Percentiles rank a stretch among this genome's conserved stretches.
Conservation (phyloP, 257 asterid genomes). For the Plantago major region DNA sequence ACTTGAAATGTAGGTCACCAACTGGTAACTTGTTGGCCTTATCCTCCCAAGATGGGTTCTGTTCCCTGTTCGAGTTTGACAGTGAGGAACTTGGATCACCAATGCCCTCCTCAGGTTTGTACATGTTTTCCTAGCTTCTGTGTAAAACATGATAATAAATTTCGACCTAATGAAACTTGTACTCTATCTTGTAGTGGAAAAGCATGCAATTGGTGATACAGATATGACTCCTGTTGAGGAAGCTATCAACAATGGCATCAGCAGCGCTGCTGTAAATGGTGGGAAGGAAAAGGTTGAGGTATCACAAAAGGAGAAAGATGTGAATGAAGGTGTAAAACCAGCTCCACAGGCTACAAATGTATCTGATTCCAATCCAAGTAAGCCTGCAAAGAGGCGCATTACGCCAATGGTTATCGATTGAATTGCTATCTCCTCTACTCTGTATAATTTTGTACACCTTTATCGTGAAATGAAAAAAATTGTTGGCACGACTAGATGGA, state of each 20-base stretch:
- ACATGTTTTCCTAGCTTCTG: slow-evolving; percentile 4
- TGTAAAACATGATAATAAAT: slow-evolving; percentile 8
- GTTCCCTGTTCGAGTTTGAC: slow-evolving; percentile 93
- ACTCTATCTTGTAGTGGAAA: slow-evolving; percentile 32
- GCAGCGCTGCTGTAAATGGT: slow-evolving; percentile 24
- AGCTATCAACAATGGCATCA: slow-evolving; percentile 8
- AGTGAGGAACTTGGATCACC: slow-evolving; percentile 72
- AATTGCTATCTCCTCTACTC: slow-evolving; percentile 9
- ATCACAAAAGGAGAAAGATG: slow-evolving; percentile 27
- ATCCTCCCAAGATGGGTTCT: slow-evolving; percentile 96
- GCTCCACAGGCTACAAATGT: slow-evolving; percentile 28
- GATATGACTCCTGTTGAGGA: slow-evolving; percentile 19
- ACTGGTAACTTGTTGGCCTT: slow-evolving; percentile 64
- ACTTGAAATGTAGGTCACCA: slow-evolving; percentile 52
- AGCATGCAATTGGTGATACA: slow-evolving; percentile 25
- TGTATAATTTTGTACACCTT: not conserved
- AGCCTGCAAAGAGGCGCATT: slow-evolving; percentile 67
- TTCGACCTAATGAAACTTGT: slow-evolving; percentile 6
- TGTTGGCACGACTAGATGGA: too few relatives aligned
- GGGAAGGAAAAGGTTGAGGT: slow-evolving; percentile 26
- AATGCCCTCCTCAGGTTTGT: slow-evolving; percentile 48
- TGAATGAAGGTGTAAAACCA: slow-evolving; percentile 26
- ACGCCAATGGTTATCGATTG: slow-evolving; percentile 76
- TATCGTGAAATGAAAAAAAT: not conserved
- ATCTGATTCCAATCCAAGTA: slow-evolving; percentile 30